Base-by-base conservation (phyloP, 2,329 filamentous ascomycete genomes). In the Diplodia corticola region DNA sequence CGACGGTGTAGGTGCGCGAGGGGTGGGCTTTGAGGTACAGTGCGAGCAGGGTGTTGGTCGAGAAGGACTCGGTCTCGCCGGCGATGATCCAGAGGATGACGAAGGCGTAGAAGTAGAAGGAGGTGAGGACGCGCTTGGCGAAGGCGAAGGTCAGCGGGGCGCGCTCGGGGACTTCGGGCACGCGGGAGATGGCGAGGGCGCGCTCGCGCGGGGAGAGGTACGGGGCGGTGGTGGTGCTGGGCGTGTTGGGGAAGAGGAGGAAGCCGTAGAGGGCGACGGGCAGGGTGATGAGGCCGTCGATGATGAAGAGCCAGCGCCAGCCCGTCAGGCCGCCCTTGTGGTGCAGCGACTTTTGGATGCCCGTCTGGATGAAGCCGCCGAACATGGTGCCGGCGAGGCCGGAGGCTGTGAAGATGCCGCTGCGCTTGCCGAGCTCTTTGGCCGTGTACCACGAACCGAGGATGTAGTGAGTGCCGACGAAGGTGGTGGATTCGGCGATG, bases 11-110 rank as follows among this genome's bases (percentile, higher is more conserved):
- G 20, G 76, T 75, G 1, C 76, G 78, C 0, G 76, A 80, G 0
- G 80, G 79, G 63, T 83, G 79, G 0, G 77, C 72, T 67, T 82
- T 81, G 80, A 85, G 80, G 68, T 84, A 85, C 1, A 86, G 69
- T 0, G 80, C 77, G 0, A 86, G 71, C 1, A 91, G 79, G 0
- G 85, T 80, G 74, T 92, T 91, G 22, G 84, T 83, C 63, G 84
- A 86, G 74, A 91, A 91, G 0, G 87, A 89, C 73, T 92, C 89
- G 0, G 87, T 88, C 72, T 91, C 88, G 33, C 89, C 88, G 0
- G 88, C 89, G 48, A 92, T 86, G 69, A 89, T 84, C 88, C 88
- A 91, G 0, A 91, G 83, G 4, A 86, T 72, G 1, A 87, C 83
- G 70, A 91, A 90, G 0, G 86, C 87, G 80, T 87, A 90, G 82